Base-by-base conservation (phyloP, 768 basidiomycete species). In the Pleurotus giganteus region DNA sequence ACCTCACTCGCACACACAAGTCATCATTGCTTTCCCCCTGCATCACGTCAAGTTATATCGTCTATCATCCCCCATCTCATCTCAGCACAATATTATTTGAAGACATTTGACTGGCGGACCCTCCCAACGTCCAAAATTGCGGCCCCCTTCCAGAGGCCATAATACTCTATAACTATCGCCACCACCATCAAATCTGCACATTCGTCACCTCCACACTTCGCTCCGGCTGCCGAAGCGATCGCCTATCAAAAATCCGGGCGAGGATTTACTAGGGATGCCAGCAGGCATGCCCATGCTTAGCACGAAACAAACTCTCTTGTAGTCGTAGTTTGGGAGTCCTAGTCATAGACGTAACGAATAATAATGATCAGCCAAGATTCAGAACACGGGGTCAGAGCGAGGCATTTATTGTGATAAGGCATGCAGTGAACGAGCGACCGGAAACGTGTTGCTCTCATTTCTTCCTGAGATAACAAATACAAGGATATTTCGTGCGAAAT, bases 401-500 rank as follows among this genome's bases (percentile, higher is more conserved):
- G 49, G 49, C 49, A 26, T 32, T 36, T 36, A 23, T 45, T 17
- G 44, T 28, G 49, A 51, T 51, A 51, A 26, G 34, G 19, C 49
- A 51, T 51, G 21, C 19, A n/a, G 46, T 29, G 13, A 23, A 15
- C 23, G 8, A 17, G 17, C 31, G 31, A 34, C 49, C 31, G 15
- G 37, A 51, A 51, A 51, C 34, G 49, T 51, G 49, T 51, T 51
- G 4, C 49, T 51, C 49, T 51, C 49, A 24, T 51, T 51, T 51
- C 34, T 19, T 51, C 31, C 29, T 49, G 47, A 43, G 9, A 2
- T 2, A 8, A 8, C 41, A 9, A 43, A 43, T 31, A 23, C 47
- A 27, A 39, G 52, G 21, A 36, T 31, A 32, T 53, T 57, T 41
- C 51, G 56, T 57, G 56, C 43, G 56, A 57, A 57, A 29, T 45